A percentile compares a stretch with the other conserved stretches of the same genome.
phyloP scores from a whole-genome alignment of 1,139 yeast species.

The Zygosaccharomyces pseudobailii region DNA sequence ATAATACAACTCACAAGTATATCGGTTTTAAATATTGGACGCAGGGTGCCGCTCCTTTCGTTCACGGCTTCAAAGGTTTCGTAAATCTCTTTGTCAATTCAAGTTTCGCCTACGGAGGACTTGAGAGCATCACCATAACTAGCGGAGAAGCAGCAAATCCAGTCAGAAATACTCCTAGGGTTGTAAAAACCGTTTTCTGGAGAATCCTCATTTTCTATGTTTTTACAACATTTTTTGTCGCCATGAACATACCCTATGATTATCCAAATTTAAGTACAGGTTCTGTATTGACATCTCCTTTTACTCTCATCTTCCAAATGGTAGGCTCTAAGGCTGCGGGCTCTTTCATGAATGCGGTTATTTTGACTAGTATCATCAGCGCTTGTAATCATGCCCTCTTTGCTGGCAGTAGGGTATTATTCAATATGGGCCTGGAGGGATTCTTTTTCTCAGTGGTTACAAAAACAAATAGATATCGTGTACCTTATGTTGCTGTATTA shows the following conservation, averaged over 20 bases:
- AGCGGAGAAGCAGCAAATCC: slow-evolving; percentile 67
- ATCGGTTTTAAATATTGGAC: slow-evolving; percentile 51
- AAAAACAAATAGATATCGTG: slow-evolving; percentile 41
- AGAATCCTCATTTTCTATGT: slow-evolving; percentile 45
- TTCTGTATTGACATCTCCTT: slow-evolving; percentile 54
- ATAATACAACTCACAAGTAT: slow-evolving; percentile 39
- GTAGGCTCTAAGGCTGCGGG: slow-evolving; percentile 42
- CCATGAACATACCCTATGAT: slow-evolving; percentile 45
- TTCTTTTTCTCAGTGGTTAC: slow-evolving; percentile 41
- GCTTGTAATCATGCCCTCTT: slow-evolving; percentile 52
- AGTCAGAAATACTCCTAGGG: slow-evolving; percentile 50
- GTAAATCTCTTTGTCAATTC: slow-evolving; percentile 50
- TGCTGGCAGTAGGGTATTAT: slow-evolving; percentile 46
- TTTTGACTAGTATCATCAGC: slow-evolving; percentile 46
- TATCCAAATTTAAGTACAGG: slow-evolving; percentile 40
- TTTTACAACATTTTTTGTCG: slow-evolving; percentile 43
- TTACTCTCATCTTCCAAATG: slow-evolving; percentile 58
- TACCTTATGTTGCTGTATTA: slow-evolving; percentile 42
- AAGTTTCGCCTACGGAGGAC: slow-evolving; percentile 64
- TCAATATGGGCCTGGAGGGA: slow-evolving; percentile 46
- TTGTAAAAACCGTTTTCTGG: slow-evolving; percentile 56
- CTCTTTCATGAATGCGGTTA: slow-evolving; percentile 48
- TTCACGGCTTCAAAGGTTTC: slow-evolving; percentile 39
- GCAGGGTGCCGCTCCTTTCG: slow-evolving; percentile 44
- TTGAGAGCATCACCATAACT: slow-evolving; percentile 59